phyloP scores from a whole-genome alignment of 805 yeast species.

The Yamadazyma kitorensis region DNA sequence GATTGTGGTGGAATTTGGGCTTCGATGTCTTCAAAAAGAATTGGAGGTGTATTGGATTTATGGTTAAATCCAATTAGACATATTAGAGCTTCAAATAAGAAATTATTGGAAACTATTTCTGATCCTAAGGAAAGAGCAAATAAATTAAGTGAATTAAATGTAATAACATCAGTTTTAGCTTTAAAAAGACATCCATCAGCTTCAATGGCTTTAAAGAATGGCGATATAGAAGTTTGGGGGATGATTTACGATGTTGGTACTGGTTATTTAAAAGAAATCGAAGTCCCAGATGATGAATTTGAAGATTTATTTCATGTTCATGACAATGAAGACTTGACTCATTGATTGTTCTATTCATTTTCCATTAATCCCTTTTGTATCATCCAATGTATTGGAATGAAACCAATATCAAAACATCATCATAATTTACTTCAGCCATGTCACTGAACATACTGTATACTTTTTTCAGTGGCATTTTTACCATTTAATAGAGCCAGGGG shows the following conservation, averaged over 20 bases:
- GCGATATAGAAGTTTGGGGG: slow-evolving; percentile 76
- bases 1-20: slow-evolving; percentile 95
- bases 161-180: slow-evolving; percentile 66
- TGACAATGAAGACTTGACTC: slow-evolving; percentile 22
- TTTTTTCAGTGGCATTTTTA: no score
- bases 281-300: slow-evolving; percentile 41
- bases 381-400: no score
- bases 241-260: slow-evolving; percentile 78
- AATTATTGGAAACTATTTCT: slow-evolving; percentile 45
- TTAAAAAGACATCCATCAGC: slow-evolving; percentile 67
- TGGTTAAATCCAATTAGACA: slow-evolving; percentile 72
- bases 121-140: slow-evolving; percentile 51
- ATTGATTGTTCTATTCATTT: no score
- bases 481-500: no score
- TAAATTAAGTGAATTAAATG: slow-evolving; percentile 72
- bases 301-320: slow-evolving; percentile 42
- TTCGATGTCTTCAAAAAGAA: slow-evolving; percentile 58
- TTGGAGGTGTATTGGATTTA: slow-evolving; percentile 68
- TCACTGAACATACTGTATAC: no score
- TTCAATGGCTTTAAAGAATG: slow-evolving; percentile 56
- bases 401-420: no score
- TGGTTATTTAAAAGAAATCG: slow-evolving; percentile 53
- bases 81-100: slow-evolving; percentile 58
- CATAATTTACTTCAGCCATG: not conserved
- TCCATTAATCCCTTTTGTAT: no score